Percentiles rank a stretch among this genome's conserved stretches.
These are phyloP conservation scores for Gaeumannomyces tritici DNA, from an alignment of 2,329 filamentous ascomycete species.

Conservation along the genomic window DNA sequence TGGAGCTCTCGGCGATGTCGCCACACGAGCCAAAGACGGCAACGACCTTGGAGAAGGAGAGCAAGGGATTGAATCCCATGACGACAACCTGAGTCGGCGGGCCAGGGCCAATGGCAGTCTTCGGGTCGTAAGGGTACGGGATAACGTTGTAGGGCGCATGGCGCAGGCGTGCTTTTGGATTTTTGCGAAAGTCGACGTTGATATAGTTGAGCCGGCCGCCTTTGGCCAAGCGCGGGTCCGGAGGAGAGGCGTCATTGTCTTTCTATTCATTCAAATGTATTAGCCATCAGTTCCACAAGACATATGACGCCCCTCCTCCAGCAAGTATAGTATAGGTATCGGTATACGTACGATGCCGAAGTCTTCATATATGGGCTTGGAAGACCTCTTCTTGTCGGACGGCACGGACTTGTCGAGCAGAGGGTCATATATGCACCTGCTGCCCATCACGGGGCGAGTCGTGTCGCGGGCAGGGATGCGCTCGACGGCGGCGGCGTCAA, in stretches of 20 bases:
- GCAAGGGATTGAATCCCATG: constrained; percentile 89
- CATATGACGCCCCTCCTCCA: constrained; percentile 53
- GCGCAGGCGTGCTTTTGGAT: constrained; percentile 60
- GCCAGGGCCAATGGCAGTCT: constrained; percentile 77
- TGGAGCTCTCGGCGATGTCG: constrained; percentile 82
- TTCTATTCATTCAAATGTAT: constrained; percentile 49
- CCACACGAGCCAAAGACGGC: constrained; percentile 73
- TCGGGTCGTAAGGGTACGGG: constrained; percentile 72
- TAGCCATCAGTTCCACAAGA: constrained; percentile 43
- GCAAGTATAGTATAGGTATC: constrained; percentile 21
- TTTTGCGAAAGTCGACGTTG: constrained; percentile 55
- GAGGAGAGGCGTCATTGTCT: constrained; percentile 62
- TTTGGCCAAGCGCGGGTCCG: constrained; percentile 73
- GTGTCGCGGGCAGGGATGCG: constrained; percentile 50
- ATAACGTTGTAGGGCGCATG: constrained; percentile 70
- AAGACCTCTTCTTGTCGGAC: constrained; percentile 38
- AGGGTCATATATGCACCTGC: constrained; percentile 53
- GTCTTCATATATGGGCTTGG: constrained; percentile 52
- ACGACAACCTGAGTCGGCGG: constrained; percentile 88
- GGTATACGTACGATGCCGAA: constrained; percentile 57
- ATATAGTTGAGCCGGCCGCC: constrained; percentile 57
- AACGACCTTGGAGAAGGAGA: constrained; percentile 67
- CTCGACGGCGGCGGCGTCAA: constrained; percentile 14
- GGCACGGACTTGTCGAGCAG: constrained; percentile 30
- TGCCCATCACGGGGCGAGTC: constrained; percentile 40